Conservation (phyloP, 345 rosid genomes). For the Fremontodendron californicum region DNA sequence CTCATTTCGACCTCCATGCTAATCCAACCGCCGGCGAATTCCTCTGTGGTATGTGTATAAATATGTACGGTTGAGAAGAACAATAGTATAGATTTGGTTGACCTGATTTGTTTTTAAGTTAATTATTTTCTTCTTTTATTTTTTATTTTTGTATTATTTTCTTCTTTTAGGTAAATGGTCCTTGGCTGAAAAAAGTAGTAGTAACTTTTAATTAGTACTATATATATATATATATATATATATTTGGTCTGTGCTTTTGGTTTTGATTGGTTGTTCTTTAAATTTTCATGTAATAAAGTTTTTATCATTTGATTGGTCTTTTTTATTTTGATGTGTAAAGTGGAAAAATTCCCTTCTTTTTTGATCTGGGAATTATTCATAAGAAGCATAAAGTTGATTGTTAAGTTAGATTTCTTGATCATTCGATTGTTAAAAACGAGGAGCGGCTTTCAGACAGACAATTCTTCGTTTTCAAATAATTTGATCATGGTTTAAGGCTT, state of each 20-base stretch:
- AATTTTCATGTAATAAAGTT: neutral
- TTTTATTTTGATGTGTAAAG: neutral
- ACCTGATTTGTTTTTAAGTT: neutral
- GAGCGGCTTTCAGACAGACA: too few relatives aligned
- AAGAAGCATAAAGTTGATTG: neutral
- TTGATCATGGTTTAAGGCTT: neutral
- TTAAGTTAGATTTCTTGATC: neutral
- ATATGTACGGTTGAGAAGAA: neutral
- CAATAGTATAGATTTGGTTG: neutral
- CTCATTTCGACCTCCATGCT: constrained; percentile 36
- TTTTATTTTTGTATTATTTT: too few relatives aligned
- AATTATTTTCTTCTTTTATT: neutral
- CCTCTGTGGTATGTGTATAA: constrained; percentile 43
- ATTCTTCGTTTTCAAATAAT: neutral
- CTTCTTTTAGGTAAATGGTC: neutral
- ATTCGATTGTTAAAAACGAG: too few relatives aligned
- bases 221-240: too few relatives aligned
- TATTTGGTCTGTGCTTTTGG: neutral
- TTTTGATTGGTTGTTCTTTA: neutral
- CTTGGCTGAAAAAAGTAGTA: neutral
- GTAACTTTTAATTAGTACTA: neutral
- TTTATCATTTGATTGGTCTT: neutral
- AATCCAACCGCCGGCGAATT: constrained; percentile 77
- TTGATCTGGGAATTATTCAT: neutral
- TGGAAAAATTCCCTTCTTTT: neutral